Conservation (phyloP, 345 rosid species). For the Euphorbia lathyris region DNA sequence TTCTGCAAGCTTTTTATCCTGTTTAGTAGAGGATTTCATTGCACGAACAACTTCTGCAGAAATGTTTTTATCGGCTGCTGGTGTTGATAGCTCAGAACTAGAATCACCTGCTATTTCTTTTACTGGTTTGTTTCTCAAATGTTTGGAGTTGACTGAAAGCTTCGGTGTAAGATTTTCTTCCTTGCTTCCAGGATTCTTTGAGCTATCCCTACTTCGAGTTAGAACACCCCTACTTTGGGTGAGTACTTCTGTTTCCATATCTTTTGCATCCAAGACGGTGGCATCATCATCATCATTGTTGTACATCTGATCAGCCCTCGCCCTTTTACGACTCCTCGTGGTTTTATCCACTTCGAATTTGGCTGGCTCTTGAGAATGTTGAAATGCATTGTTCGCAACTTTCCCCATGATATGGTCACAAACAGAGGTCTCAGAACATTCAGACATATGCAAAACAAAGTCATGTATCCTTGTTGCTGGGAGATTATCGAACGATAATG, state of each 20-base stretch:
- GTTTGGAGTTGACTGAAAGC: background rate
- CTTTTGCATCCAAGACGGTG: background rate
- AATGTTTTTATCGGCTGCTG: background rate
- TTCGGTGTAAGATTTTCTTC: background rate
- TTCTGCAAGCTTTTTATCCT: background rate
- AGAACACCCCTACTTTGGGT: slow-evolving; percentile 25
- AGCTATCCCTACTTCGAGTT: slow-evolving; percentile 48
- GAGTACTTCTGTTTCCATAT: background rate
- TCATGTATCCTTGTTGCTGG: slow-evolving; percentile 35
- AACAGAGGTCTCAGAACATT: slow-evolving; percentile 15
- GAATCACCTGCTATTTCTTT: background rate
- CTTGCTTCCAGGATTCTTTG: slow-evolving; percentile 4
- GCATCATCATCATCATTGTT: background rate
- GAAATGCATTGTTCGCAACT: slow-evolving; percentile 1
- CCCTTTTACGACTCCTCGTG: slow-evolving; percentile 7
- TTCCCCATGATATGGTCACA: slow-evolving; percentile 20
- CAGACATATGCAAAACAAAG: slow-evolving; percentile 21
- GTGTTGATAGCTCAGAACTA: background rate
- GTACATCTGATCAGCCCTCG: slow-evolving; percentile 5
- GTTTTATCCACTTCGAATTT: background rate
- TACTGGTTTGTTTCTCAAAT: background rate
- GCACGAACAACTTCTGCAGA: background rate
- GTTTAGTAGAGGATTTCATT: background rate
- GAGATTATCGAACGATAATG: slow-evolving; percentile 30
- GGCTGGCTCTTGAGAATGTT: background rate